Percentiles rank a stretch among this genome's conserved stretches.
Evolutionary conservation across 805 yeast species (phyloP).

Genomic region (Candida nemodendra): DNA sequence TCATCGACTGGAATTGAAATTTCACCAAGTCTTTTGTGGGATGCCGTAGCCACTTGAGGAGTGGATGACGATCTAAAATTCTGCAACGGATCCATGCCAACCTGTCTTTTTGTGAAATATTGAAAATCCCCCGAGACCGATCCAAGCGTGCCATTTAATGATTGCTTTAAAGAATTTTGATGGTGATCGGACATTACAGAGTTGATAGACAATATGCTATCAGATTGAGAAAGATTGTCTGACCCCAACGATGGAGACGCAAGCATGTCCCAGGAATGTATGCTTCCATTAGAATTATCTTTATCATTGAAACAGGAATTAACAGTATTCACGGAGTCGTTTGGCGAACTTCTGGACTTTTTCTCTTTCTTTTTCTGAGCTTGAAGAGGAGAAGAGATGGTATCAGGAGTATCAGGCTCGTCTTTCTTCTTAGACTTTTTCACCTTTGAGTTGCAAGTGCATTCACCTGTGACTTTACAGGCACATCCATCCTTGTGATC

Average conservation of each 20-base stretch:
- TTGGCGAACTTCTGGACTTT: not conserved
- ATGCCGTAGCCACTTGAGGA: conserved; percentile 8
- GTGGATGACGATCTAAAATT: conserved; percentile 24
- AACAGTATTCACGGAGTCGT: conserved; percentile 2
- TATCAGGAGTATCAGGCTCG: not conserved
- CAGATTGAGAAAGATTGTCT: conserved; percentile 17
- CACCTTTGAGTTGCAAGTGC: conserved; percentile 32
- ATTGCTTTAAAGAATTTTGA: not conserved
- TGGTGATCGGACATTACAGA: conserved; percentile 17
- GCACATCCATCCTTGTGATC: conserved; percentile 31
- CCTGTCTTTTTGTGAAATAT: conserved; percentile 25
- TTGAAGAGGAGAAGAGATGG: not conserved
- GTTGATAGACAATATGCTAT: conserved; percentile 23
- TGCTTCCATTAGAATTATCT: conserved; percentile 13
- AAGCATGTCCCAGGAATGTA: conserved; percentile 32
- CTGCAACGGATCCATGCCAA: conserved; percentile 33
- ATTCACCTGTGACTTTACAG: conserved; percentile 32
- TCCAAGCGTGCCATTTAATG: not conserved
- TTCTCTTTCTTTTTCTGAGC: conserved; percentile 3
- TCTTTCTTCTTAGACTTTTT: conserved; percentile 21
- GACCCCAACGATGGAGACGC: conserved; percentile 22
- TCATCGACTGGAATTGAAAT: conserved; percentile 35
- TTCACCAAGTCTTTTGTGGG: conserved; percentile 30
- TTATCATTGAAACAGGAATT: conserved; percentile 6
- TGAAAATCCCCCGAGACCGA: conserved; percentile 12